Evolutionary conservation across 108 stramenopile species (phyloP).

Genomic region (Nitzschia inconspicua): DNA sequence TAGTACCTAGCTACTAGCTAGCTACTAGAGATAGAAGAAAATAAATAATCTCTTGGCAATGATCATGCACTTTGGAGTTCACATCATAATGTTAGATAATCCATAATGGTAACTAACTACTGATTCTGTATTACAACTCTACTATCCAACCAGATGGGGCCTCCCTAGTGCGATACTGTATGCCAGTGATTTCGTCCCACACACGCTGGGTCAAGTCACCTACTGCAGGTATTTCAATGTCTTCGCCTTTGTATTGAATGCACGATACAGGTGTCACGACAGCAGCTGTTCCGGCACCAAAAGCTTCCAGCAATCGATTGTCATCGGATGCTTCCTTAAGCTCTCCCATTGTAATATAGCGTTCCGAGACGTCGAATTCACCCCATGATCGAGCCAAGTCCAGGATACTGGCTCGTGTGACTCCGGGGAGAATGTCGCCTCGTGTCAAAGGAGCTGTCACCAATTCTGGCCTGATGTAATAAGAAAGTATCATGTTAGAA

Average conservation of each 20-base stretch:
- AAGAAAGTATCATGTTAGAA: no score
- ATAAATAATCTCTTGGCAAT: no score
- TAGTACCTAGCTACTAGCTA: no score
- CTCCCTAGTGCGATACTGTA: conserved; percentile 84
- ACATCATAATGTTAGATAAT: no score
- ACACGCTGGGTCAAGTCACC: conserved; percentile 79
- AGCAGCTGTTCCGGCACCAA: conserved; percentile 97
- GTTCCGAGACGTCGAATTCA: conserved; percentile 75
- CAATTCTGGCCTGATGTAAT: conserved; percentile 63
- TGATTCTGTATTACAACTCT: conserved; percentile 11
- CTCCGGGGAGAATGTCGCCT: conserved; percentile 95
- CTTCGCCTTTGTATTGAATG: conserved; percentile 82
- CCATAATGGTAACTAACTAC: no score
- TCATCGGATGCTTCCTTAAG: conserved; percentile 68
- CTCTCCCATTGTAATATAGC: conserved; percentile 82
- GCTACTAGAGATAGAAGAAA: no score
- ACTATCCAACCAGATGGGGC: conserved; percentile 61
- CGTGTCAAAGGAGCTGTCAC: conserved; percentile 89
- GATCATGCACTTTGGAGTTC: no score
- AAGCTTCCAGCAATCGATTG: conserved; percentile 87
- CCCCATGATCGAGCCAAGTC: conserved; percentile 75
- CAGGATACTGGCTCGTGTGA: conserved; percentile 85
- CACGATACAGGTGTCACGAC: conserved; percentile 85
- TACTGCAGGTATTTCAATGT: conserved; percentile 71
- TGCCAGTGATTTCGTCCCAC: conserved; percentile 85